Base-by-base conservation (phyloP, 495 filamentous ascomycete species). In the Aspergillus bertholletiae region DNA sequence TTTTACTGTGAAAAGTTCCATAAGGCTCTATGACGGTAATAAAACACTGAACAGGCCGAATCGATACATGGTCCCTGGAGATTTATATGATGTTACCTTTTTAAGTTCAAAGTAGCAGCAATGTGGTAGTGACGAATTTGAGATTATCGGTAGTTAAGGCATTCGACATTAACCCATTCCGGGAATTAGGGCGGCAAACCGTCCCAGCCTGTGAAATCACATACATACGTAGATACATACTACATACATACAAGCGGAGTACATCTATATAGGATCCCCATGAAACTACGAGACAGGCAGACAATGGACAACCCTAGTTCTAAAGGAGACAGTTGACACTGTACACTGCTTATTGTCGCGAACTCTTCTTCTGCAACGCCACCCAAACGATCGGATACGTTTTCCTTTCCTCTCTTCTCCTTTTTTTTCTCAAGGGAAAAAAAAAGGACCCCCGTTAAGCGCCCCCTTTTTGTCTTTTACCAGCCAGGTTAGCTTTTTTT, bases 61-160 rank as follows among this genome's bases (percentile, higher is more conserved):
- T n/a, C n/a, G n/a, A n/a, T n/a, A n/a, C n/a, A n/a, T n/a, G n/a
- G n/a, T n/a, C n/a, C n/a, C n/a, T n/a, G n/a, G n/a, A n/a, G n/a
- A n/a, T n/a, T n/a, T n/a, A n/a, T n/a, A n/a, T n/a, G n/a, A n/a
- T n/a, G n/a, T n/a, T n/a, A n/a, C n/a, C n/a, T n/a, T n/a, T n/a
- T 9, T 40, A 18, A 3, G n/a, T 40, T 40, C 37, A 40, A 3
- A 13, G 13, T 32, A n/a, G 27, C 41, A 46, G 53, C 41, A 56
- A 46, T 56, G 53, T 56, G 53, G 53, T 50, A 56, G 58, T 46
- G 45, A 55, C 52, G 52, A 22, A 21, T 43, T 43, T 43, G 18
- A 18, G 17, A 52, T 51, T 40, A 21, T 41, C 30, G 34, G 45
- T 21, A 48, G 27, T 20, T 41, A 37, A 22, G 40, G 28, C 32